These are phyloP conservation scores for Ogataea polymorpha DNA, from an alignment of 805 yeast species.

Conservation along the genomic window DNA sequence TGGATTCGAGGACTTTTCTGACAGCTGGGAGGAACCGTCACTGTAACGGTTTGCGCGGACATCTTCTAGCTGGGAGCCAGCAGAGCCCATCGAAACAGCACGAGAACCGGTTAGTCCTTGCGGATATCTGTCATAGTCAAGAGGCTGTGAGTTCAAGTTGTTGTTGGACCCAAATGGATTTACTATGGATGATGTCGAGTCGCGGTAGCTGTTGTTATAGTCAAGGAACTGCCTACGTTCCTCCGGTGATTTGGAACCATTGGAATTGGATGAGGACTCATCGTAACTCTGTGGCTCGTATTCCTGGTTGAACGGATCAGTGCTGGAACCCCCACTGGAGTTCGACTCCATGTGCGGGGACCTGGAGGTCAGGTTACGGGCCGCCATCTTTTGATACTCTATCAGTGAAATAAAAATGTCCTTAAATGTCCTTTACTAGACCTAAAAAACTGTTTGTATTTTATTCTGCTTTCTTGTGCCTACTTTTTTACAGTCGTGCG, in stretches of 20 bases:
- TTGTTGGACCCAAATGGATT: slow-evolving; percentile 32
- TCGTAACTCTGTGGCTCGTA: slow-evolving; percentile 31
- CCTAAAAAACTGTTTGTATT: slow-evolving; percentile 2
- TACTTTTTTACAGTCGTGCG: slow-evolving; percentile 9
- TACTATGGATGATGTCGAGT: slow-evolving; percentile 28
- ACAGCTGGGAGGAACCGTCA: slow-evolving; percentile 19
- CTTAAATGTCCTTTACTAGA: slow-evolving; percentile 6
- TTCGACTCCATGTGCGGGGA: slow-evolving; percentile 33
- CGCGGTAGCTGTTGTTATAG: slow-evolving; percentile 24
- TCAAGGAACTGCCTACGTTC: slow-evolving; percentile 21
- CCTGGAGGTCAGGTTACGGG: slow-evolving; percentile 33
- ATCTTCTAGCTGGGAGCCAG: slow-evolving; percentile 33
- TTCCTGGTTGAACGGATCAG: slow-evolving; percentile 32
- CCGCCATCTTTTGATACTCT: slow-evolving; percentile 22
- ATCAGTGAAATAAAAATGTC: neutral
- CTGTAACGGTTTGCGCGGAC: slow-evolving; percentile 15
- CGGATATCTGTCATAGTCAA: slow-evolving; percentile 69
- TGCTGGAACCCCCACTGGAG: slow-evolving; percentile 23
- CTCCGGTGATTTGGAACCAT: slow-evolving; percentile 20
- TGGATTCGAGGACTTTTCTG: slow-evolving; percentile 33
- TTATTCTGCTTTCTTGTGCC: slow-evolving; percentile 13
- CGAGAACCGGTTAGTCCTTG: slow-evolving; percentile 53
- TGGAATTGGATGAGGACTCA: slow-evolving; percentile 22
- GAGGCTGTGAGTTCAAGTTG: slow-evolving; percentile 31
- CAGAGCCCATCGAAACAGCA: slow-evolving; percentile 50